Evolutionary conservation across 495 filamentous ascomycete genomes (phyloP).

Genomic region (Ramalina peruviana): DNA sequence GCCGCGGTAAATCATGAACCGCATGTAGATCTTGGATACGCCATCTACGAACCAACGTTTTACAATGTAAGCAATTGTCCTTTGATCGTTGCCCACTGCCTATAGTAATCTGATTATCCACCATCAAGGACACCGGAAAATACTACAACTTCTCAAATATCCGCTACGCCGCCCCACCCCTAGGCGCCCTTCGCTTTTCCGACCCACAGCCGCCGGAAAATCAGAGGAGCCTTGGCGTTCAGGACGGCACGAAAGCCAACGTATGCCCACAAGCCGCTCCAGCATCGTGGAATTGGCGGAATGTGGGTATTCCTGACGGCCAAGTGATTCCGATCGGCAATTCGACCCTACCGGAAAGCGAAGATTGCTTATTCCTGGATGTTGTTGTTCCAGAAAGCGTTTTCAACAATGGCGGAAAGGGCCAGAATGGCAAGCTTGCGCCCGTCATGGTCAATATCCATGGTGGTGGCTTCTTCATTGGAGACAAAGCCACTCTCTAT

Average conservation of each 20-base stretch:
- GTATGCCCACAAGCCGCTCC: constrained; percentile 36
- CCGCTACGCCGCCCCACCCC: constrained; percentile 41
- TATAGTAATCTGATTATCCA: not conserved
- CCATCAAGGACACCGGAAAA: not conserved
- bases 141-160: constrained; percentile 45
- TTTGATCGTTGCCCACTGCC: no score
- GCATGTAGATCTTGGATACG: not conserved
- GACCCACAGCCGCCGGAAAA: constrained; percentile 18
- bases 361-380: constrained; percentile 46
- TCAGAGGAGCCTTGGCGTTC: constrained; percentile 20
- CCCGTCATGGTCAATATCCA: constrained; percentile 46
- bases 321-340: constrained; percentile 18
- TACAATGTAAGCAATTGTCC: not conserved
- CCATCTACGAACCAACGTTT: not conserved
- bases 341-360: constrained; percentile 21
- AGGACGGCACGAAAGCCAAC: constrained; percentile 27
- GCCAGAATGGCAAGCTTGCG: constrained; percentile 6
- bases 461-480: constrained; percentile 37
- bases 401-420: constrained; percentile 18
- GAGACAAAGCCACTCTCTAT: constrained; percentile 32
- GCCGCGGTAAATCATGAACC: no score
- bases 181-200: constrained; percentile 34
- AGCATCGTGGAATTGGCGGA: constrained; percentile 18
- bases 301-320: constrained; percentile 6
- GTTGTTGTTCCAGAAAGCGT: constrained; percentile 30